A percentile compares a stretch with the other conserved stretches of the same genome.
phyloP scores from a whole-genome alignment of 768 basidiomycete species.

The Lactarius pseudohatsudake region DNA sequence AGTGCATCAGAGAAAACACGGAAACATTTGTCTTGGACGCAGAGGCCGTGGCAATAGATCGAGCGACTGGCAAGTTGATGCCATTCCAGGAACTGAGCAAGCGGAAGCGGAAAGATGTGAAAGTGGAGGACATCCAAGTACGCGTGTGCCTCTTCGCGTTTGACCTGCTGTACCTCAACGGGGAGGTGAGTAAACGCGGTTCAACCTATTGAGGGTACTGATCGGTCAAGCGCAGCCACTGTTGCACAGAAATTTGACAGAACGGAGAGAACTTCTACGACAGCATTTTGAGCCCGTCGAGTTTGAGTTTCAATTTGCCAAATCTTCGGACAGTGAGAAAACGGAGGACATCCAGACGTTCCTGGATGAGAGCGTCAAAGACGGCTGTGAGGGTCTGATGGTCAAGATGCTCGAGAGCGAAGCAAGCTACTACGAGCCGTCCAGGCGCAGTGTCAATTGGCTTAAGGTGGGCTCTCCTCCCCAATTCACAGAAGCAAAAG shows the following conservation, averaged over 20 bases:
- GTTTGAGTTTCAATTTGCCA: constrained; percentile 93
- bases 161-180: constrained; percentile 94
- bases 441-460: constrained; percentile 95
- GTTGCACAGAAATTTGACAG: constrained; percentile 69
- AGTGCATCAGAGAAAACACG: constrained; percentile 85
- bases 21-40: constrained; percentile 93
- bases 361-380: constrained; percentile 95
- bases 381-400: constrained; percentile 99
- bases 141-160: constrained; percentile 96
- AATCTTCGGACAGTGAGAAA: constrained; percentile 83
- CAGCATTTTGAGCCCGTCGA: constrained; percentile 80
- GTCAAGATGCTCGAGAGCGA: constrained; percentile 96
- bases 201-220: not conserved
- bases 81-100: constrained; percentile 97
- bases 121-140: constrained; percentile 96
- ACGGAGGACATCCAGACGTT: constrained; percentile 94
- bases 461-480: constrained; percentile 66
- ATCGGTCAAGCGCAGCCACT: constrained; percentile 56
- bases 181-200: constrained; percentile 61
- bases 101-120: constrained; percentile 96
- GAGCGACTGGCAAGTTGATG: constrained; percentile 78
- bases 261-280: constrained; percentile 74
- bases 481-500: not conserved
- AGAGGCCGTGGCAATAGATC: constrained; percentile 96
- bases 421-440: constrained; percentile 93